Conservation (phyloP, 352 stramenopile species). For the Albugo candida region DNA sequence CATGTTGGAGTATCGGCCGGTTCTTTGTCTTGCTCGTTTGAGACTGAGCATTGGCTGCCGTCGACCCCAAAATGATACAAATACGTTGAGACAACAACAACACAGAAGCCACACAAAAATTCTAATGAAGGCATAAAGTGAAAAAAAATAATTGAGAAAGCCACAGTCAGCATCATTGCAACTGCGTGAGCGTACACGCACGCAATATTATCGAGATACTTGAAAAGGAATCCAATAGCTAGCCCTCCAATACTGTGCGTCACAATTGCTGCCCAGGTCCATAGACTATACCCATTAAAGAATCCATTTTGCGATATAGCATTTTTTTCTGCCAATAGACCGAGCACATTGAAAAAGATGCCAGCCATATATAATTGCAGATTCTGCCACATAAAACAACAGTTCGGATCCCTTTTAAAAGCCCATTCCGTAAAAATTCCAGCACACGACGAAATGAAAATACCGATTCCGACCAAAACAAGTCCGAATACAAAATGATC, state of each 20-base stretch:
- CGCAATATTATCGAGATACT: conserved; percentile 82
- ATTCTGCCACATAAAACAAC: conserved; percentile 71
- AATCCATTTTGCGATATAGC: conserved; percentile 31
- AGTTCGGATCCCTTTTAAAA: conserved; percentile 55
- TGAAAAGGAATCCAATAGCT: conserved; percentile 62
- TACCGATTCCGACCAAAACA: conserved; percentile 42
- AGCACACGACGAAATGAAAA: conserved; percentile 63
- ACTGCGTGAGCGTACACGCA: conserved; percentile 70
- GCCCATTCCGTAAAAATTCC: conserved; percentile 74
- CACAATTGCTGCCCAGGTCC: conserved; percentile 52
- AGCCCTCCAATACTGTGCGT: conserved; percentile 61
- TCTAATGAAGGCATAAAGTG: conserved; percentile 62
- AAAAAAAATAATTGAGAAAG: conserved; percentile 77
- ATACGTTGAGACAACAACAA: conserved; percentile 76
- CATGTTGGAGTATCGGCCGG: too few species aligned
- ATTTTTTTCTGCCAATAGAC: conserved; percentile 25
- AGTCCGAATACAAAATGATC: conserved; percentile 22
- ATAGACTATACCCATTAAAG: conserved; percentile 62
- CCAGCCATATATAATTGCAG: conserved; percentile 61
- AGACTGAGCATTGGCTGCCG: too few species aligned
- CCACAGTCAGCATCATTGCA: conserved; percentile 79
- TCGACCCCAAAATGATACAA: conserved; percentile 31
- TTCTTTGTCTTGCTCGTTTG: too few species aligned
- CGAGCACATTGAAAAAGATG: conserved; percentile 61
- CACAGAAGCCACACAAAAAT: conserved; percentile 57